Base-by-base conservation (phyloP, 116 monocot genomes). In the Cymodocea nodosa region DNA sequence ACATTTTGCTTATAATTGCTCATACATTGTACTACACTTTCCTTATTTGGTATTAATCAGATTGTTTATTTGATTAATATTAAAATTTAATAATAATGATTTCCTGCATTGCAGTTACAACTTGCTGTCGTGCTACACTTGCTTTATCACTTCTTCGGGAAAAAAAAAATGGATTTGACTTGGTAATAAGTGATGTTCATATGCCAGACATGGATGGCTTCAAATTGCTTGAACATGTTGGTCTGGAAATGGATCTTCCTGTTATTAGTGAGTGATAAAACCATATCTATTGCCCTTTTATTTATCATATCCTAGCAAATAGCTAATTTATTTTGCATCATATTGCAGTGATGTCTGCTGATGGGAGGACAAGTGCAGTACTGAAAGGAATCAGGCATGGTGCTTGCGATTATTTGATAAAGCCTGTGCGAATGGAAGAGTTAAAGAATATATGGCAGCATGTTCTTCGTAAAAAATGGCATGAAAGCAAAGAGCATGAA, bases 171-270 rank as follows among this genome's bases (percentile, higher is more conserved):
- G 66, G 63, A 40, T 86, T 77, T 80, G 82, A 86, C 68, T 23
- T 86, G n/a, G 79, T 86, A 18, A 71, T 86, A 65, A 80, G 82
- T 66, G 86, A 86, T 72, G 86, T 86, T 40, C 82, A 86, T 60
- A 86, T 86, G 86, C 86, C 86, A 68, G 86, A 82, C 59, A 86
- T 86, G 86, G 79, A 85, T 70, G 85, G 85, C 12, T 82, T 85
- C 19, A 82, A 76, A 53, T 71, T 85, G 62, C 82, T 85, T 76
- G 85, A 85, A 62, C 74, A 62, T 35, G 77, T 82, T 62, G 82
- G 82, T 16, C 76, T 85, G 50, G 82, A 85, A 65, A 85, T 82
- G 85, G 82, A 82, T 59, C 79, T 85, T 61, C 85, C 85, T 51
- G 85, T 85, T 60, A 80, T 86, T 48, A 86, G 86, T 86, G 59